These are phyloP conservation scores for Cutaneotrichosporon cutaneum DNA, from an alignment of 1,284 basidiomycete species.

Conservation along the genomic window DNA sequence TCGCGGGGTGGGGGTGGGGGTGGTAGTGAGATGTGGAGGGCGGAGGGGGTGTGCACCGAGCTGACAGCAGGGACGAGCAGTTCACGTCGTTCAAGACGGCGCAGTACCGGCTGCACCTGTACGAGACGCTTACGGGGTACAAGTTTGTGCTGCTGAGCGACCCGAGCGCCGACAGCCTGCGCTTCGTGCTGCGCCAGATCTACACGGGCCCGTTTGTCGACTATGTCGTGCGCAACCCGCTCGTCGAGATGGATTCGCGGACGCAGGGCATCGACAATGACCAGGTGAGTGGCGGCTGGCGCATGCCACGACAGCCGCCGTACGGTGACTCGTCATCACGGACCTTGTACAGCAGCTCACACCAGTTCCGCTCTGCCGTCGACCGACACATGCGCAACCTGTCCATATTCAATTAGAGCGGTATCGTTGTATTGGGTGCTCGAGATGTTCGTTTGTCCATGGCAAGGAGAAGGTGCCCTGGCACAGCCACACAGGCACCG, in stretches of 20 bases:
- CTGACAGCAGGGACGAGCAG: constrained; percentile 68
- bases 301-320: not conserved
- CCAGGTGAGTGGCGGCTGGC: constrained; percentile 37
- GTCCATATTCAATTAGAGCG: constrained; percentile 43
- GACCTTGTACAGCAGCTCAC: constrained; percentile 8
- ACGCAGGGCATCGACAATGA: constrained; percentile 86
- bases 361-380: constrained; percentile 73
- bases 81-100: constrained; percentile 90
- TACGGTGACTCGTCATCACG: too few relatives aligned
- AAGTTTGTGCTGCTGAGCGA: constrained; percentile 95
- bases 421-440: not conserved
- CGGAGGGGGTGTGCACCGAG: too few relatives aligned
- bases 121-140: constrained; percentile 88
- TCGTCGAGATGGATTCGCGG: constrained; percentile 75
- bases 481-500: too few relatives aligned
- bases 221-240: constrained; percentile 86
- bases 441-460: not conserved
- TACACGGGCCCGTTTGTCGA: constrained; percentile 93
- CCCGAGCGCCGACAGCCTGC: constrained; percentile 74
- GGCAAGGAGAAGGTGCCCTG: too few relatives aligned
- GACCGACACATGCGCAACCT: constrained; percentile 65
- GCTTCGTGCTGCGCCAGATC: constrained; percentile 79
- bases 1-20: not conserved
- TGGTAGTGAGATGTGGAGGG: not conserved
- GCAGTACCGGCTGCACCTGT: constrained; percentile 88